Evolutionary conservation across 2,329 filamentous ascomycete genomes (phyloP).

Genomic region (Exophiala calicioides): DNA sequence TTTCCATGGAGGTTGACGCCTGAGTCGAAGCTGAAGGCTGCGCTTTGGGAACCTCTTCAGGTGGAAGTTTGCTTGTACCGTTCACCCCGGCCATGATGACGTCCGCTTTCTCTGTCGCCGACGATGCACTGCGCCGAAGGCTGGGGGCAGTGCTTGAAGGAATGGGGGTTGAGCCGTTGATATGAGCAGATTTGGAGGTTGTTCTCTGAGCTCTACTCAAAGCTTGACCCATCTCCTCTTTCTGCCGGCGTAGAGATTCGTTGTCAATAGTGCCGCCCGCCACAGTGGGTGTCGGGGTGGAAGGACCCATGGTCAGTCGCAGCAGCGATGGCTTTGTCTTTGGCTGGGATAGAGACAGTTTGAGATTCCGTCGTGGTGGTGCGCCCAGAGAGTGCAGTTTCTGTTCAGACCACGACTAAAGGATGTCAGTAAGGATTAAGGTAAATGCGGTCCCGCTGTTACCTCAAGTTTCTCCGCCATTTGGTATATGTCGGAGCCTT

Average conservation of each 20-base stretch:
- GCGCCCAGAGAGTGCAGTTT: constrained; percentile 68
- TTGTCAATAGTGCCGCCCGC: constrained; percentile 56
- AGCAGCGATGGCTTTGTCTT: constrained; percentile 51
- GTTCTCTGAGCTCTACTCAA: constrained; percentile 24
- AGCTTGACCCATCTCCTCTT: constrained; percentile 50
- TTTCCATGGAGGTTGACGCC: constrained; percentile 23
- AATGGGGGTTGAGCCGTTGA: constrained; percentile 25
- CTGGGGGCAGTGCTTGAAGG: constrained; percentile 24
- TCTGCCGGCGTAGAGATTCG: constrained; percentile 56
- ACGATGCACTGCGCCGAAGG: constrained; percentile 27
- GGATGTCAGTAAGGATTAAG: not conserved
- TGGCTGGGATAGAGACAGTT: constrained; percentile 56
- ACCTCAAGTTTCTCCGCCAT: constrained; percentile 80
- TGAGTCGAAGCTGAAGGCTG: constrained; percentile 14
- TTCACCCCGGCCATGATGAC: constrained; percentile 22
- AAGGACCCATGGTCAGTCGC: constrained; percentile 77
- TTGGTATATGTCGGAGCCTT: constrained; percentile 79
- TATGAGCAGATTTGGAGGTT: constrained; percentile 16
- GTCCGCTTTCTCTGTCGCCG: constrained; percentile 23
- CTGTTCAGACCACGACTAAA: constrained; percentile 50
- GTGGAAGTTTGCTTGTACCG: constrained; percentile 17
- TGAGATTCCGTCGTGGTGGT: constrained; percentile 71
- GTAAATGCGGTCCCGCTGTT: constrained; percentile 31
- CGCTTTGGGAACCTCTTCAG: constrained; percentile 8
- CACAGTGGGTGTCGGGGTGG: constrained; percentile 59